Percentiles rank a stretch among this genome's conserved stretches.
Evolutionary conservation across 192 early-diverging fungal species (phyloP).

Genomic region (Gonapodya sp.): DNA sequence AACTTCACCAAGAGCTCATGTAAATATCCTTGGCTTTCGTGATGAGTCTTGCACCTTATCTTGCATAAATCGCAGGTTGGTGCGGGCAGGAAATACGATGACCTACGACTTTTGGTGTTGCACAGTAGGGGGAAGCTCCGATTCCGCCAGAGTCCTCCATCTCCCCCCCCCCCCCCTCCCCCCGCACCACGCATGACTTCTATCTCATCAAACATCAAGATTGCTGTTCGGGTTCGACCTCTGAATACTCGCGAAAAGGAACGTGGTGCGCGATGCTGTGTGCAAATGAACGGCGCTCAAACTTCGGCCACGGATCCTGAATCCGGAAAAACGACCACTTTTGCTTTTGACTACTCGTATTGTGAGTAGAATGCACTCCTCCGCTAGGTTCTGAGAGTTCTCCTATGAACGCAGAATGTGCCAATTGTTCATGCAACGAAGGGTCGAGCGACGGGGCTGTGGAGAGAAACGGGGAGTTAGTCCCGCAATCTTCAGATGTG

Average conservation of each 20-base stretch:
- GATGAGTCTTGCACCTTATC: too few species aligned
- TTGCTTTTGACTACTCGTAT: background rate
- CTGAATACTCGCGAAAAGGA: background rate
- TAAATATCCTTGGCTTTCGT: too few species aligned
- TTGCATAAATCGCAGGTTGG: too few species aligned
- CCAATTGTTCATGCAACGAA: too few species aligned
- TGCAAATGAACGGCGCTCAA: background rate
- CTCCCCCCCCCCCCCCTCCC: too few species aligned
- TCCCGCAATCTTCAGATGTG: background rate
- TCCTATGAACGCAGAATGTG: background rate
- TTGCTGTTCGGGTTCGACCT: background rate
- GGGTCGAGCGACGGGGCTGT: background rate
- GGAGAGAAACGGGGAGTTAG: background rate
- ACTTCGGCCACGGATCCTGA: background rate
- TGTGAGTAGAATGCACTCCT: background rate
- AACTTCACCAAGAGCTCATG: too few species aligned
- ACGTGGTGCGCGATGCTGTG: background rate
- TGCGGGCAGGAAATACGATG: too few species aligned
- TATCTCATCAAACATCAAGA: background rate
- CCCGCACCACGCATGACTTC: too few species aligned
- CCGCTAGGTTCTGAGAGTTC: background rate
- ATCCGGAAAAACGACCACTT: background rate
- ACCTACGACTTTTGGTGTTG: too few species aligned
- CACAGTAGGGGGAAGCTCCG: too few species aligned
- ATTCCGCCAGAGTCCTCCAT: too few species aligned